Conservation (phyloP, 73 alveolate species). For the Symbiodinium natans region DNA sequence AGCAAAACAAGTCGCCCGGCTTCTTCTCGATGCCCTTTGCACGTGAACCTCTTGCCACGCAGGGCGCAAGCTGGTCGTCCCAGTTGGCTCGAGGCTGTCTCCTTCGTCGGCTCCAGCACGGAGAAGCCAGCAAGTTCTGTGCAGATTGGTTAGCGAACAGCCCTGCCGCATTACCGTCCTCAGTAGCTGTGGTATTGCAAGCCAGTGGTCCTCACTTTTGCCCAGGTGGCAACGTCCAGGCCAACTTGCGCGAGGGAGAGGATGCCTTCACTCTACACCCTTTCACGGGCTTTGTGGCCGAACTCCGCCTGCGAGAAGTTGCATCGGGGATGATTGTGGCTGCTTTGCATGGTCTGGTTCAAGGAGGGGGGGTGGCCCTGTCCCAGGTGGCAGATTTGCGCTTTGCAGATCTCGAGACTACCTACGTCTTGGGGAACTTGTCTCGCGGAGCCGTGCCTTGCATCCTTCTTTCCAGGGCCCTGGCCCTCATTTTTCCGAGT, state of each 20-base stretch:
- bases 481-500: background rate
- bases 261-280: conserved; percentile 35
- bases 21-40: background rate
- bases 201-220: conserved; percentile 75
- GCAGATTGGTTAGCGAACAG: too few relatives aligned
- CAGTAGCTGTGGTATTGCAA: conserved; percentile 17
- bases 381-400: conserved; percentile 58
- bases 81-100: too few relatives aligned
- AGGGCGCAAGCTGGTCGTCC: too few relatives aligned
- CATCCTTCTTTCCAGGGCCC: background rate
- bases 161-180: background rate
- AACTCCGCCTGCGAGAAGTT: conserved; percentile 40
- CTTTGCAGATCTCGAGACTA: conserved; percentile 29
- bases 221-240: conserved; percentile 79
- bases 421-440: conserved; percentile 26
- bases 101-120: too few relatives aligned
- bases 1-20: too few relatives aligned
- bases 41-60: background rate
- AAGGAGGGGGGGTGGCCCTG: conserved; percentile 85
- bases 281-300: conserved; percentile 75
- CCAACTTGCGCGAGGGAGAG: conserved; percentile 64
- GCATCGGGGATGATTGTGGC: background rate
- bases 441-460: conserved; percentile 82
- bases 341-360: conserved; percentile 61
- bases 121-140: too few relatives aligned